Evolutionary conservation across 805 yeast genomes (phyloP).

Genomic region (Starmerella apicola): DNA sequence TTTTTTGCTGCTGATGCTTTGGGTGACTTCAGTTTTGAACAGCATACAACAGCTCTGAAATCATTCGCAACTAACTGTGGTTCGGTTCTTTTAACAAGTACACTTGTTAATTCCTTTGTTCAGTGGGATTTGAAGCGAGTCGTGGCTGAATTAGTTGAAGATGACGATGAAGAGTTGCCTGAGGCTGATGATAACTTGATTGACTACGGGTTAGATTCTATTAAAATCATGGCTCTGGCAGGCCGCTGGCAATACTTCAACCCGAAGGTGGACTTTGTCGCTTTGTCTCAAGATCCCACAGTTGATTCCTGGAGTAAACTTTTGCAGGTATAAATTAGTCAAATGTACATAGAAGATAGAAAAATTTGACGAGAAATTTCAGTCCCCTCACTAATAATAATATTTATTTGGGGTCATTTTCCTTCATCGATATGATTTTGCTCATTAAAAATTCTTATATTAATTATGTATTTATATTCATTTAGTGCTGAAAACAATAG

Average conservation of each 20-base stretch:
- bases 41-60: constrained; percentile 10
- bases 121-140: constrained; percentile 5
- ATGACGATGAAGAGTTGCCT: constrained; percentile 15
- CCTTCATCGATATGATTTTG: too few relatives aligned
- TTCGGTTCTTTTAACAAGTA: constrained; percentile 1
- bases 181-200: constrained; percentile 14
- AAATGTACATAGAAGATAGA: too few relatives aligned
- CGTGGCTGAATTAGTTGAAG: background rate
- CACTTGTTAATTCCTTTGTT: background rate
- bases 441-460: too few relatives aligned
- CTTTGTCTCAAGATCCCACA: constrained; percentile 12
- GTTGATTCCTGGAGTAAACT: constrained; percentile 8
- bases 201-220: constrained; percentile 14
- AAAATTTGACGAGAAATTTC: too few relatives aligned
- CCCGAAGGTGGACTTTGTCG: constrained; percentile 11
- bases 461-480: too few relatives aligned
- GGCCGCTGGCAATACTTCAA: constrained; percentile 12
- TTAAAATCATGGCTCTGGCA: constrained; percentile 14
- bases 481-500: too few relatives aligned
- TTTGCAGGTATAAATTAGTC: too few relatives aligned
- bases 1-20: constrained; percentile 13
- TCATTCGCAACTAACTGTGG: constrained; percentile 6
- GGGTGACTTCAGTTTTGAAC: constrained; percentile 9
- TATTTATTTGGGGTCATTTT: too few relatives aligned
- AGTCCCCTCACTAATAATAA: too few relatives aligned